A percentile compares a stretch with the other conserved stretches of the same genome.
Conservation (phyloP, 2,329 filamentous ascomycete species). For the Elsinoe batatas region DNA sequence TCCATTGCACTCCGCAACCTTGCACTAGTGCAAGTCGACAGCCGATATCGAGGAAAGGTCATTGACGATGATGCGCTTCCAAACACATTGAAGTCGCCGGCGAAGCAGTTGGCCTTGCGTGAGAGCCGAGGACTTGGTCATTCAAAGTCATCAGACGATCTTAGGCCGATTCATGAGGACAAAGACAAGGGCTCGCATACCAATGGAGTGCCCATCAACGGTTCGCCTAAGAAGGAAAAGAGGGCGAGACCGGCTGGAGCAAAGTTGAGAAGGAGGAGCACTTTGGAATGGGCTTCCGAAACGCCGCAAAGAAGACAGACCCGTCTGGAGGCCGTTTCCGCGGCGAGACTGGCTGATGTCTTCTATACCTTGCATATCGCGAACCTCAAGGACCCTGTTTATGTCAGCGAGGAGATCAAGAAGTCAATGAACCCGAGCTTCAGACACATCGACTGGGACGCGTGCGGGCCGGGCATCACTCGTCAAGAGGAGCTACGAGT, state of each 20-base stretch:
- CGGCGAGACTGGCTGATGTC: conserved; percentile 66
- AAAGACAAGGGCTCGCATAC: conserved; percentile 8
- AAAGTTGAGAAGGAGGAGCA: conserved; percentile 46
- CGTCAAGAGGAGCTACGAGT: conserved; percentile 56
- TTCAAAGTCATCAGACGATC: conserved; percentile 49
- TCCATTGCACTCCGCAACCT: conserved; percentile 83
- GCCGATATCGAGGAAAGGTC: conserved; percentile 45
- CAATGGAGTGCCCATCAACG: conserved; percentile 1
- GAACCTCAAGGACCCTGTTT: conserved; percentile 60
- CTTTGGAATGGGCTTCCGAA: conserved; percentile 53
- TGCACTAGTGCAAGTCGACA: conserved; percentile 49
- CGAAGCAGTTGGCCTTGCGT: conserved; percentile 51
- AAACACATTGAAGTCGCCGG: conserved; percentile 54
- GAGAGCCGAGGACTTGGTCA: conserved; percentile 42
- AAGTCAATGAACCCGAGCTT: conserved; percentile 88
- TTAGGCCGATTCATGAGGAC: conserved; percentile 29
- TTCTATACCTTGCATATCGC: conserved; percentile 78
- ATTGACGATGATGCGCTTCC: conserved; percentile 69
- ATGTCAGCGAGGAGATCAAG: conserved; percentile 73
- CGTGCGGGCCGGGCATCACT: conserved; percentile 53
- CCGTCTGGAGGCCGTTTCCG: conserved; percentile 63
- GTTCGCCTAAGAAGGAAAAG: conserved; percentile 8
- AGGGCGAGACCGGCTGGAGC: conserved; percentile 26
- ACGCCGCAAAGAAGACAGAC: conserved; percentile 56
- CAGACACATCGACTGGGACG: conserved; percentile 66